These are phyloP conservation scores for Poteriospumella lacustris DNA, from an alignment of 108 stramenopile species.

Conservation along the genomic window DNA sequence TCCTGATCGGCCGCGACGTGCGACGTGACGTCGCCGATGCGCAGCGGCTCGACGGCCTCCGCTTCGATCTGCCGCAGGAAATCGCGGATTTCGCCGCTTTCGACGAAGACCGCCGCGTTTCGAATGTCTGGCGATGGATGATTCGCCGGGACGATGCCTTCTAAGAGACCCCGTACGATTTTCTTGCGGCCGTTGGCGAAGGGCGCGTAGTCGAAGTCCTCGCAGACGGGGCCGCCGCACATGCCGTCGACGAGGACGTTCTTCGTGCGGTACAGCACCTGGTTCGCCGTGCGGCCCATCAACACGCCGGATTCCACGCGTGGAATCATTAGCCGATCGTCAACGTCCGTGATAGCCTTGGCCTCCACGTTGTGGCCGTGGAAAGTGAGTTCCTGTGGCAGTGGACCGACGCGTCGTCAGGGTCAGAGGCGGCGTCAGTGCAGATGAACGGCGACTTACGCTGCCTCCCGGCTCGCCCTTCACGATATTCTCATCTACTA, in stretches of 20 bases:
- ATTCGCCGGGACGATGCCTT: background rate
- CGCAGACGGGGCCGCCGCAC: background rate
- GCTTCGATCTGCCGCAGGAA: background rate
- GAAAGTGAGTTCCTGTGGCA: too few relatives aligned
- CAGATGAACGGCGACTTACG: too few relatives aligned
- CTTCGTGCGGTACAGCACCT: background rate
- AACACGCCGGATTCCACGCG: background rate
- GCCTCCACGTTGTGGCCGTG: background rate
- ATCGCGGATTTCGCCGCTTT: background rate
- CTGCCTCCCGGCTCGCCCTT: too few relatives aligned
- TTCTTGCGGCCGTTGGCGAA: background rate
- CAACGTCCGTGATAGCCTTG: background rate
- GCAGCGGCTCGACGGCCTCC: background rate
- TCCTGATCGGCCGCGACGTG: background rate
- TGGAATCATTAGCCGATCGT: background rate
- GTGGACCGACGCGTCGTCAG: too few relatives aligned
- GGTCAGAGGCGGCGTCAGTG: too few relatives aligned
- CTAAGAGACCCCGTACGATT: background rate
- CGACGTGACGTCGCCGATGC: background rate
- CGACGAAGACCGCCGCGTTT: background rate
- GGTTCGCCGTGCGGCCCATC: background rate
- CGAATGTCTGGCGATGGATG: background rate
- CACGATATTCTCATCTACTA: too few relatives aligned
- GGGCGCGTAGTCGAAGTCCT: too few relatives aligned
- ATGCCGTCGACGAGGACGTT: background rate